Evolutionary conservation across 1,284 basidiomycete genomes (phyloP).

Genomic region (Athelia sp.): DNA sequence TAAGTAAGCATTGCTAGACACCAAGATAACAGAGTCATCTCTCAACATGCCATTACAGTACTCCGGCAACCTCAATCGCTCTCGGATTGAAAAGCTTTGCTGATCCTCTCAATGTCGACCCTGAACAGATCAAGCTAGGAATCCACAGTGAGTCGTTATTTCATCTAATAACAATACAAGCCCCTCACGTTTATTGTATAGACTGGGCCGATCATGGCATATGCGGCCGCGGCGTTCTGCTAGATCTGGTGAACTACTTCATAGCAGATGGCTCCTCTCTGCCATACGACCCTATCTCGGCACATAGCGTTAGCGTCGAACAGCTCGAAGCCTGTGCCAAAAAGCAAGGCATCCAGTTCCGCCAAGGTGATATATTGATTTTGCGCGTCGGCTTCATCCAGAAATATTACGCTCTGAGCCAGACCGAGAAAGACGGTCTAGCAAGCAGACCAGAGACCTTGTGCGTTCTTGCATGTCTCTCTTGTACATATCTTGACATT

Average conservation of each 20-base stretch:
- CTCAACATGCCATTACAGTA: slow-evolving; percentile 28
- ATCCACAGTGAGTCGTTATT: slow-evolving; percentile 52
- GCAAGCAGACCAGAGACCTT: slow-evolving; percentile 42
- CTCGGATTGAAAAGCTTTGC: slow-evolving; percentile 41
- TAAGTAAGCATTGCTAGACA: slow-evolving; percentile 35
- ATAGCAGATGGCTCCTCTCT: slow-evolving; percentile 36
- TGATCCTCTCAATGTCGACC: slow-evolving; percentile 48
- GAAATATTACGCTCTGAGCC: slow-evolving; percentile 43
- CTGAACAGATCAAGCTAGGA: slow-evolving; percentile 45
- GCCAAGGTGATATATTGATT: slow-evolving; percentile 56
- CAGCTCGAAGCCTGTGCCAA: slow-evolving; percentile 61
- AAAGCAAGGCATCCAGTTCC: slow-evolving; percentile 54
- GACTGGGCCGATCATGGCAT: slow-evolving; percentile 75
- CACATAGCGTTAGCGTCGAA: slow-evolving; percentile 49
- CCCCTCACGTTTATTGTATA: slow-evolving; percentile 17
- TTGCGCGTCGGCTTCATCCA: slow-evolving; percentile 64
- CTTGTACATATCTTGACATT: slow-evolving; percentile 6
- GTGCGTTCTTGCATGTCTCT: slow-evolving; percentile 21
- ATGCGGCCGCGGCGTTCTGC: slow-evolving; percentile 63
- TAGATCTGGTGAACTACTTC: slow-evolving; percentile 58
- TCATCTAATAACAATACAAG: not conserved
- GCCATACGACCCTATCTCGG: slow-evolving; percentile 64
- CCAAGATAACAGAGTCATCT: not conserved
- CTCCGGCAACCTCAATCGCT: slow-evolving; percentile 38
- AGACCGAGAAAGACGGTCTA: slow-evolving; percentile 45